Evolutionary conservation across 2,329 filamentous ascomycete species (phyloP).

Genomic region (Aspergillus novoparasiticus): DNA sequence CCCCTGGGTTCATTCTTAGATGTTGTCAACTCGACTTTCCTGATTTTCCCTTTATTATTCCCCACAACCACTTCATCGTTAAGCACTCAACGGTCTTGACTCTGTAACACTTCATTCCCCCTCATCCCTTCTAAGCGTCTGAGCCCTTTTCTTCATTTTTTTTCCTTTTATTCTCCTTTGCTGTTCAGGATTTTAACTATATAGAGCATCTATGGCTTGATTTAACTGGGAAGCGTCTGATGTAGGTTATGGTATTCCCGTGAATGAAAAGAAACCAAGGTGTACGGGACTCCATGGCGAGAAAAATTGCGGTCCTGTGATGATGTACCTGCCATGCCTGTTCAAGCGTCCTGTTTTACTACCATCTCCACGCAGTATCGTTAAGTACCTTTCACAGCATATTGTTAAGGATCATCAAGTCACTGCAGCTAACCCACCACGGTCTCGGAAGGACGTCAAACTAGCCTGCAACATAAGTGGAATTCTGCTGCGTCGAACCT

Average conservation of each 20-base stretch:
- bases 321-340: neutral
- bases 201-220: constrained; percentile 26
- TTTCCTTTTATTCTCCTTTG: constrained; percentile 12
- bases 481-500: neutral
- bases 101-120: constrained; percentile 15
- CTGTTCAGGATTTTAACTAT: constrained; percentile 19
- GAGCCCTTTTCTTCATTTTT: constrained; percentile 4
- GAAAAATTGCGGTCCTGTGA: neutral
- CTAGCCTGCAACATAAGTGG: no score
- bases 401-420: neutral
- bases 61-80: neutral
- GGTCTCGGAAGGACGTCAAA: neutral
- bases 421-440: neutral
- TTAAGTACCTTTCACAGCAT: neutral
- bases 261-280: constrained; percentile 12
- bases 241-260: constrained; percentile 19
- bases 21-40: neutral
- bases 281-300: constrained; percentile 3
- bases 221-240: constrained; percentile 13
- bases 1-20: neutral
- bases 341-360: constrained; percentile 12
- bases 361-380: neutral
- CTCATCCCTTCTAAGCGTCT: constrained; percentile 14
- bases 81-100: neutral
- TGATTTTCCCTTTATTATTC: neutral